Percentiles rank a stretch among this genome's conserved stretches.
These are phyloP conservation scores for Trichosporon sp. DNA, from an alignment of 1,284 basidiomycete species.

Conservation along the genomic window DNA sequence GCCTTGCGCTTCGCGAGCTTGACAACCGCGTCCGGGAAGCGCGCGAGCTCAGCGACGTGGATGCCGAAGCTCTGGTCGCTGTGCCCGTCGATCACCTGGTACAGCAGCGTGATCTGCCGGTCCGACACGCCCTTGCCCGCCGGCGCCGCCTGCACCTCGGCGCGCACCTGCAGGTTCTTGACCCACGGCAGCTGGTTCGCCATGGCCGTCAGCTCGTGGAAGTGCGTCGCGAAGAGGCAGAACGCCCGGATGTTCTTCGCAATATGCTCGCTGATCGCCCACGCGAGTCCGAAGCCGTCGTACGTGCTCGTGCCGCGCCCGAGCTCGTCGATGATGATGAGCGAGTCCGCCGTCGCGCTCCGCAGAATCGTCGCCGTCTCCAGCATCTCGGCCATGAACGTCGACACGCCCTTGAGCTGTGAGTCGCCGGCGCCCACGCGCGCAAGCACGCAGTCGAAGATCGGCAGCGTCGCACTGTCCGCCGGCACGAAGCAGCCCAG, in stretches of 20 bases:
- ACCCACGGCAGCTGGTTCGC: conserved; percentile 82
- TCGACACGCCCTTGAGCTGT: conserved; percentile 94
- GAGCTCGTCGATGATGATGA: conserved; percentile 98
- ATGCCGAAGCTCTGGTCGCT: conserved; percentile 98
- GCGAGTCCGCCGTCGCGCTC: conserved; percentile 85
- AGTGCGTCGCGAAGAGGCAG: conserved; percentile 96
- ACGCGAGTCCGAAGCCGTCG: conserved; percentile 96
- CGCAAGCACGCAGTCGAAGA: conserved; percentile 95
- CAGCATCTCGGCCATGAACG: conserved; percentile 99
- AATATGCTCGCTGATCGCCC: conserved; percentile 99
- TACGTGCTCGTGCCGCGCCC: conserved; percentile 98
- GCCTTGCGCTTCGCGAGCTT: conserved; percentile 93
- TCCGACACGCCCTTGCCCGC: conserved; percentile 56
- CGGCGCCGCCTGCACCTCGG: conserved; percentile 64
- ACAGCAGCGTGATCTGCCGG: conserved; percentile 84
- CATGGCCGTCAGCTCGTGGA: conserved; percentile 92
- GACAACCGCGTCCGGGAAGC: conserved; percentile 91
- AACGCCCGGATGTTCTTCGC: conserved; percentile 85
- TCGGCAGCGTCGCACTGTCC: conserved; percentile 73
- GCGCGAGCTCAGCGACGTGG: conserved; percentile 92
- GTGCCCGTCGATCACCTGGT: conserved; percentile 89
- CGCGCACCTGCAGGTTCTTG: conserved; percentile 92
- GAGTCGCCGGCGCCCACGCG: conserved; percentile 96
- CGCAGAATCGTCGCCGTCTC: conserved; percentile 88
- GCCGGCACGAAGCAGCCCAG: conserved; percentile 94